Conservation (phyloP, 2,329 filamentous ascomycete species). For the Nakataea oryzae region DNA sequence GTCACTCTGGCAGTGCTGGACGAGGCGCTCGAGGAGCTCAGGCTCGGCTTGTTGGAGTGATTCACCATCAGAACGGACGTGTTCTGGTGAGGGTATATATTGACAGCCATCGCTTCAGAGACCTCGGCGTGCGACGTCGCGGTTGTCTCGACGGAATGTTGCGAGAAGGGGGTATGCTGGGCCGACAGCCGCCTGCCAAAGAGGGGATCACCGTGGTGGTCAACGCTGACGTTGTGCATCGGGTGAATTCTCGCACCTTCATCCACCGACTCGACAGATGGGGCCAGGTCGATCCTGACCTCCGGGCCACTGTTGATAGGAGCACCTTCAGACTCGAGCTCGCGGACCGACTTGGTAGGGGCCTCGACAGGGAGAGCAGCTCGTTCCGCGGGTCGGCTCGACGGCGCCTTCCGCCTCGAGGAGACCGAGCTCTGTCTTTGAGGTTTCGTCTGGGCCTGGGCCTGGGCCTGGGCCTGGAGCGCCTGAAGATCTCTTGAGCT, state of each 20-base stretch:
- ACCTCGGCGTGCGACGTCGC: slow-evolving; percentile 44
- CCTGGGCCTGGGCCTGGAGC: slow-evolving; percentile 36
- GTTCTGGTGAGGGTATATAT: slow-evolving; percentile 54
- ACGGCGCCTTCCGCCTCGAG: background rate
- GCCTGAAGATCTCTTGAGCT: slow-evolving; percentile 26
- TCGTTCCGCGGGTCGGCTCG: slow-evolving; percentile 3
- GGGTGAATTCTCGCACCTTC: slow-evolving; percentile 10
- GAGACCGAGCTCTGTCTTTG: background rate
- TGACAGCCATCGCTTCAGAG: slow-evolving; percentile 51
- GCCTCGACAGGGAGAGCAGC: background rate
- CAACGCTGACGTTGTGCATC: slow-evolving; percentile 26
- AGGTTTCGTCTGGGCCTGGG: slow-evolving; percentile 18
- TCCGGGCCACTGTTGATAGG: slow-evolving; percentile 8
- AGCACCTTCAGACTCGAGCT: background rate
- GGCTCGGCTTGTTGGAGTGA: slow-evolving; percentile 39
- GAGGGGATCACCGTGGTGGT: slow-evolving; percentile 42
- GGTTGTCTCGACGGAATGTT: slow-evolving; percentile 50
- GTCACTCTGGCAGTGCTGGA: slow-evolving; percentile 5
- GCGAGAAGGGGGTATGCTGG: slow-evolving; percentile 52
- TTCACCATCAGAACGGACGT: slow-evolving; percentile 52
- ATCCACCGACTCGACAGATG: slow-evolving; percentile 20
- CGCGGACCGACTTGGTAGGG: background rate
- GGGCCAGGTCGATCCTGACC: slow-evolving; percentile 16
- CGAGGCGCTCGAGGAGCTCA: slow-evolving; percentile 25
- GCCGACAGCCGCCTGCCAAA: slow-evolving; percentile 41